A percentile compares a stretch with the other conserved stretches of the same genome.
Conservation (phyloP, 805 yeast genomes). For the Saturnispora besseyi region DNA sequence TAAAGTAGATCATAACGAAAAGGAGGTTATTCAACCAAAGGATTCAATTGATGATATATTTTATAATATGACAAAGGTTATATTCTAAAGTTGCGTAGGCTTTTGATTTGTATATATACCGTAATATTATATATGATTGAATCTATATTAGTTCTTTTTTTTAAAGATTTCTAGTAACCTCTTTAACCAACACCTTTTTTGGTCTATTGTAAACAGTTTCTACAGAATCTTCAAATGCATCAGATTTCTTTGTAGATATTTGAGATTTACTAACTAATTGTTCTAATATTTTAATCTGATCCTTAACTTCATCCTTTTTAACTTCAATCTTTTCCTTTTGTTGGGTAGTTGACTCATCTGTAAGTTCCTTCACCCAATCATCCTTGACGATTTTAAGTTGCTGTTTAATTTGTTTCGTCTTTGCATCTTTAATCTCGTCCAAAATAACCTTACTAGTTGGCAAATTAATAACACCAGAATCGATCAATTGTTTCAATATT, state of each 20-base stretch:
- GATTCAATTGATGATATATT: constrained; percentile 43
- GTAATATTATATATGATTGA: neutral
- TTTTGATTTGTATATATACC: neutral
- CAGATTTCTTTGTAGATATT: constrained; percentile 8
- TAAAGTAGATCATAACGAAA: constrained; percentile 22
- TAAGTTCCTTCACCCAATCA: constrained; percentile 12
- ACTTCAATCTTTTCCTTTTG: neutral
- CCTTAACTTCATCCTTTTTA: constrained; percentile 11
- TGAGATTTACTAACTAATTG: constrained; percentile 15
- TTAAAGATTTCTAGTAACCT: constrained; percentile 10
- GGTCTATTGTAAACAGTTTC: constrained; percentile 11
- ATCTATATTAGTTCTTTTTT: neutral
- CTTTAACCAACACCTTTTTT: constrained; percentile 10
- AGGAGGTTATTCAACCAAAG: constrained; percentile 30
- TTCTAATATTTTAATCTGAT: constrained; percentile 17
- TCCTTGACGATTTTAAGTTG: constrained; percentile 20
- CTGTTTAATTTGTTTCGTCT: constrained; percentile 15
- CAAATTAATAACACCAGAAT: constrained; percentile 14
- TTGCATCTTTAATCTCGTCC: constrained; percentile 10
- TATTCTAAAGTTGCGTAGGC: neutral
- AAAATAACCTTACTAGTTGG: constrained; percentile 21
- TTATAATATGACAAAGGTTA: constrained; percentile 21
- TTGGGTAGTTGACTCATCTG: constrained; percentile 5
- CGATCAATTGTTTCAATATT: constrained; percentile 14
- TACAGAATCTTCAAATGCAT: neutral